A percentile compares a stretch with the other conserved stretches of the same genome.
These are phyloP conservation scores for Pichia scutulata DNA, from an alignment of 805 yeast species.

Conservation along the genomic window DNA sequence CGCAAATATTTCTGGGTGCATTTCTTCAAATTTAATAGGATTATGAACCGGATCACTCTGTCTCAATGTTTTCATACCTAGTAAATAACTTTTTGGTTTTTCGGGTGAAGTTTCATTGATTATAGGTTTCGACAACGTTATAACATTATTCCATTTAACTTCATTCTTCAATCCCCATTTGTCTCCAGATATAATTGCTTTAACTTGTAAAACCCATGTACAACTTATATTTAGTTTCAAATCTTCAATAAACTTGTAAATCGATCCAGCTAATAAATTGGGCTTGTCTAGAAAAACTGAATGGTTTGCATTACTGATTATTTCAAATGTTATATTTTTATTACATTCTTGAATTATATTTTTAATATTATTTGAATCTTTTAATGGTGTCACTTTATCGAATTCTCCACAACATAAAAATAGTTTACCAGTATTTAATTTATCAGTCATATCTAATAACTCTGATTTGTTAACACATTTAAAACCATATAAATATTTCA, in stretches of 20 bases:
- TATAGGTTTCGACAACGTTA: conserved; percentile 41
- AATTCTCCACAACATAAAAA: conserved; percentile 51
- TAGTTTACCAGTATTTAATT: conserved; percentile 34
- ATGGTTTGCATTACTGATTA: conserved; percentile 52
- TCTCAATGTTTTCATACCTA: conserved; percentile 71
- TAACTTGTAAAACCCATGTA: conserved; percentile 62
- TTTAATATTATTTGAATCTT: neutral
- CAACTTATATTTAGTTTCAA: conserved; percentile 47
- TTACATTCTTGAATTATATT: conserved; percentile 15
- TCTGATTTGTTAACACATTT: conserved; percentile 36
- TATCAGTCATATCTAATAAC: conserved; percentile 33
- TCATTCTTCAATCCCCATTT: conserved; percentile 79
- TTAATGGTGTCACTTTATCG: conserved; percentile 47
- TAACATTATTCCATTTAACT: conserved; percentile 56
- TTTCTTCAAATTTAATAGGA: conserved; percentile 44
- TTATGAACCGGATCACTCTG: conserved; percentile 56
- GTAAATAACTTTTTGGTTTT: conserved; percentile 36
- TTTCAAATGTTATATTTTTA: conserved; percentile 29
- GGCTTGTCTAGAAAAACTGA: conserved; percentile 57
- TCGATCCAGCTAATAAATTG: conserved; percentile 52
- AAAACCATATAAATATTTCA: conserved; percentile 47
- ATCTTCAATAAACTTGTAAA: conserved; percentile 48
- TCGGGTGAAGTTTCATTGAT: conserved; percentile 20
- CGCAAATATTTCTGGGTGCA: conserved; percentile 45
- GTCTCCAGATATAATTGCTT: conserved; percentile 56